These are phyloP conservation scores for Aspergillus ochraceus DNA, from an alignment of 2,329 filamentous ascomycete genomes.

Conservation along the genomic window DNA sequence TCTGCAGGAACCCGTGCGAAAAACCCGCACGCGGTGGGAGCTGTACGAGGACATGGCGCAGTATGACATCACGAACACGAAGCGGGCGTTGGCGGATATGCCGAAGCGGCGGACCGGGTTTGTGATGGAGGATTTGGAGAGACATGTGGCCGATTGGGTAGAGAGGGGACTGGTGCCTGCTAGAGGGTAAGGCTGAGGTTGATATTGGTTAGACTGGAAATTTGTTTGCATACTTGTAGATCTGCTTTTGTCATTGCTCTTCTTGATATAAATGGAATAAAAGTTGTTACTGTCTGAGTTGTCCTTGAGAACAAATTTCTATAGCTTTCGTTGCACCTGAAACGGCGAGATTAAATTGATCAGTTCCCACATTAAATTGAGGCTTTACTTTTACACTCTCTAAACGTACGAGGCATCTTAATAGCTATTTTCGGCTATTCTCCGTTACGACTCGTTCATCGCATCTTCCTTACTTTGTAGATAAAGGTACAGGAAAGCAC, in stretches of 20 bases:
- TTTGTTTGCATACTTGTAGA: neutral
- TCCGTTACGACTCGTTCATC: too few relatives aligned
- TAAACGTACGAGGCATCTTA: too few relatives aligned
- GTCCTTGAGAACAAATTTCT: too few relatives aligned
- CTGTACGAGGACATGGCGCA: constrained; percentile 1
- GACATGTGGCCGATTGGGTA: neutral
- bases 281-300: neutral
- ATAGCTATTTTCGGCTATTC: too few relatives aligned
- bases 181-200: neutral
- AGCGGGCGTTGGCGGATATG: neutral
- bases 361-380: too few relatives aligned
- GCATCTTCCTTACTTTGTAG: too few relatives aligned
- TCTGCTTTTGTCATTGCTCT: neutral
- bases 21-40: neutral
- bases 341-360: too few relatives aligned
- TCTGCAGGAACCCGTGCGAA: neutral
- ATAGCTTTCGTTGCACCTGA: too few relatives aligned
- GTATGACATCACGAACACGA: neutral
- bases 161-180: neutral
- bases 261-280: neutral
- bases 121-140: neutral
- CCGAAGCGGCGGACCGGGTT: neutral
- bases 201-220: neutral
- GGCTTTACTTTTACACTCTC: too few relatives aligned
- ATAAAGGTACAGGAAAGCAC: too few relatives aligned